Conservation (phyloP, 2,329 filamentous ascomycete species). For the Aspergillus fischeri region DNA sequence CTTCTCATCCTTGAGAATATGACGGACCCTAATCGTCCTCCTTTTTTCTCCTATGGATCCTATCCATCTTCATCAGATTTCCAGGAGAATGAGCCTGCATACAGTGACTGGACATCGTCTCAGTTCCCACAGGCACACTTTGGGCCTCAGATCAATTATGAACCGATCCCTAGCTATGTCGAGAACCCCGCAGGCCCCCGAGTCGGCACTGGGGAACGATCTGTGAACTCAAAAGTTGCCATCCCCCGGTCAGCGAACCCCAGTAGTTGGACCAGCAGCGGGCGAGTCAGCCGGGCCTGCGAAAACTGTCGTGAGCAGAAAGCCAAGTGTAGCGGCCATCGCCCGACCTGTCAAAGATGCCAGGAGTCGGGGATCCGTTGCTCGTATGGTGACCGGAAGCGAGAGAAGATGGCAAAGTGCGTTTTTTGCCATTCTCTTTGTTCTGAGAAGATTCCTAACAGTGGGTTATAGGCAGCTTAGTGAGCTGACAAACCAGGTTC, state of each 20-base stretch:
- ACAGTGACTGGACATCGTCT: conserved; percentile 14
- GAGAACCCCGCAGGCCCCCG: conserved; percentile 11
- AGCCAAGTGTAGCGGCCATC: conserved; percentile 45
- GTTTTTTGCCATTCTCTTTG: conserved; percentile 9
- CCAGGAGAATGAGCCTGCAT: conserved; percentile 12
- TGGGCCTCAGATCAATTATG: conserved; percentile 12
- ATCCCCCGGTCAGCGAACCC: conserved; percentile 26
- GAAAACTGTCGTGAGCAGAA: conserved; percentile 45
- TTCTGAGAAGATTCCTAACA: conserved; percentile 8
- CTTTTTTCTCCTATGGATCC: conserved; percentile 12
- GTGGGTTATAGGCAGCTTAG: conserved; percentile 32
- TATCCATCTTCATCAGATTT: conserved; percentile 13
- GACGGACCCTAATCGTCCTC: conserved; percentile 17
- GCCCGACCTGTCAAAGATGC: conserved; percentile 41
- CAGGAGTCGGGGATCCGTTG: conserved; percentile 38
- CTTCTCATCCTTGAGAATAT: conserved; percentile 14
- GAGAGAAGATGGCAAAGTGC: conserved; percentile 41
- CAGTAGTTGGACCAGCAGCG: conserved; percentile 21
- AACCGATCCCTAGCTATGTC: conserved; percentile 9
- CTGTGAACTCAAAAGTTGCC: conserved; percentile 26
- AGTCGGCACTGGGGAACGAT: conserved; percentile 11
- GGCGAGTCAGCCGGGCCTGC: conserved; percentile 38
- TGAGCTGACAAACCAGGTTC: conserved; percentile 34
- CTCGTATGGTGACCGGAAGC: conserved; percentile 43
- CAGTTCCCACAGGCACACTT: conserved; percentile 14